Evolutionary conservation across 2,329 filamentous ascomycete genomes (phyloP), one percentile per base, ranked within the genome.

Genomic region (Trichoderma breve): DNA sequence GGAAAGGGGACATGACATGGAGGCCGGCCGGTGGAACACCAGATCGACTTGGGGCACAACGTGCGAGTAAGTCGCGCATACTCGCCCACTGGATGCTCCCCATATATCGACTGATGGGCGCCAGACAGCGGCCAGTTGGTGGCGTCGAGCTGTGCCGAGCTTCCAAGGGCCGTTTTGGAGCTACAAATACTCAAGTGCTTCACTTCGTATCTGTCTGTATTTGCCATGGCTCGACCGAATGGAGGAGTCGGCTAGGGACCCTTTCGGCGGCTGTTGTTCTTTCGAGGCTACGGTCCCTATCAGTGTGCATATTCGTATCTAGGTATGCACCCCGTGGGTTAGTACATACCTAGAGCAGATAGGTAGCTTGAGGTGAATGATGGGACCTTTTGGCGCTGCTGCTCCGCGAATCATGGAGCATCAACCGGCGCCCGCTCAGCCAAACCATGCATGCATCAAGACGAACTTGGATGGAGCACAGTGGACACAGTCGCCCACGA

Each of bases 1-100:
- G 36, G 61, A 47, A 34, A 62, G 66, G 66, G 66, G 66, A 69
- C 55, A 62, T 26, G 61, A 71, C 61, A 65, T 58, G 61, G 69
- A 39, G 43, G 43, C 58, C 60, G 30, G 68, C 36, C 30, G 18
- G 69, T 71, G 69, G 61, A 65, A 65, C 69, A 18, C 30, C 68
- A 64, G 60, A 70, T 70, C 68, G 60, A 55, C 53, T 58, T 60
- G 53, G 65, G 32, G 60, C 58, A 51, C 43, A 70, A 63, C 68
- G 68, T 70, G 58, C 67, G 67, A 62, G 43, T 62, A 62, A 43
- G 57, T 11, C 21, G 21, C 21, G 53, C 65, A 68, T 21, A 61
- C 65, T 30, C 51, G 30, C 7, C 18, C 55, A 34, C 39, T 30
- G 43, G 30, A 15, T 43, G 32, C 60, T 43, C 36, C 34, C 15